Evolutionary conservation across 2,329 filamentous ascomycete genomes (phyloP).

Genomic region (Rosellinia necatrix): DNA sequence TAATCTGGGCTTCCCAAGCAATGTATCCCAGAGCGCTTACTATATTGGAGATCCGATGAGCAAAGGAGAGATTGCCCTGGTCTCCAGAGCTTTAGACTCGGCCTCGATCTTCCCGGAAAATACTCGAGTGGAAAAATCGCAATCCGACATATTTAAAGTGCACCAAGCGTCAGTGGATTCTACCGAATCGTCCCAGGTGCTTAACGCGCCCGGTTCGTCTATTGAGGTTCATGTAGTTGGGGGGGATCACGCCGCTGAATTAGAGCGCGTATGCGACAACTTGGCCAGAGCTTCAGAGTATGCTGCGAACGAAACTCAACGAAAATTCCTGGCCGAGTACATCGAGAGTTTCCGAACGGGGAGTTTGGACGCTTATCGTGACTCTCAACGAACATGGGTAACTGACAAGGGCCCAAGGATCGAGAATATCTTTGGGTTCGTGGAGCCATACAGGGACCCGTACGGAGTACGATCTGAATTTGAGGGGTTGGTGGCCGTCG

Average conservation of each 20-base stretch:
- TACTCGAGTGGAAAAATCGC: conserved; percentile 54
- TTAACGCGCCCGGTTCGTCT: conserved; percentile 31
- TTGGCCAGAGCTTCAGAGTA: conserved; percentile 53
- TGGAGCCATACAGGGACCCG: conserved; percentile 64
- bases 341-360: conserved; percentile 61
- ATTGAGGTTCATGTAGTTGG: conserved; percentile 48
- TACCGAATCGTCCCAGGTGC: conserved; percentile 6
- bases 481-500: conserved; percentile 62
- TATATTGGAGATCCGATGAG: conserved; percentile 58
- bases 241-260: conserved; percentile 58
- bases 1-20: conserved; percentile 59
- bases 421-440: conserved; percentile 55
- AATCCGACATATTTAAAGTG: conserved; percentile 48
- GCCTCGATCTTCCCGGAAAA: conserved; percentile 61
- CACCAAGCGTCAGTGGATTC: conserved; percentile 44
- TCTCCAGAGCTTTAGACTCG: conserved; percentile 55
- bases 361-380: conserved; percentile 58
- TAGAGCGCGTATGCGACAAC: conserved; percentile 53
- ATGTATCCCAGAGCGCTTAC: conserved; percentile 58
- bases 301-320: conserved; percentile 57
- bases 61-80: conserved; percentile 56
- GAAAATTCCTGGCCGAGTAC: conserved; percentile 56
- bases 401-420: conserved; percentile 59
- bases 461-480: conserved; percentile 62
- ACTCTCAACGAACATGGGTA: conserved; percentile 62